Evolutionary conservation across 129 eudicot genomes (phyloP).

Genomic region (Centrapalus pauciflorus): DNA sequence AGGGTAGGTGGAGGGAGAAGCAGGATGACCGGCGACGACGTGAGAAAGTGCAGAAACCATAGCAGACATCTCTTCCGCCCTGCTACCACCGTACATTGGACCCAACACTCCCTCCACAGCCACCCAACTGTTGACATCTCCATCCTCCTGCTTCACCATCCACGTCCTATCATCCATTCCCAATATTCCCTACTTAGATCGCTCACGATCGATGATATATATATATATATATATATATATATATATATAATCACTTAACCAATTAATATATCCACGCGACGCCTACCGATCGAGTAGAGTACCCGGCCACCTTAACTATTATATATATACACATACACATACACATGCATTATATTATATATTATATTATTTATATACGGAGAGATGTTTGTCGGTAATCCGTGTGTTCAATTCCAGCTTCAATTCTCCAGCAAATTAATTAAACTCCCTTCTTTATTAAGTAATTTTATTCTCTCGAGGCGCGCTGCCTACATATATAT

Average conservation of each 20-base stretch:
- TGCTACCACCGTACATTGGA: constrained; percentile 33
- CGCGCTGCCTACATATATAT: too few species aligned
- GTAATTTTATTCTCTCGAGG: background rate
- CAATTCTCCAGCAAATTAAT: too few species aligned
- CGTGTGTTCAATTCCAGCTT: background rate
- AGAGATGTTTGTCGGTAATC: background rate
- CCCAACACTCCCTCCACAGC: constrained; percentile 18
- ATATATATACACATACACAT: too few species aligned
- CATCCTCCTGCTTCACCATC: background rate
- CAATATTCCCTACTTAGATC: too few species aligned
- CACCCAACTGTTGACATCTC: background rate
- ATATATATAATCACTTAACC: background rate
- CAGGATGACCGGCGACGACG: constrained; percentile 43
- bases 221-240: background rate
- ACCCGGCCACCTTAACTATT: too few species aligned
- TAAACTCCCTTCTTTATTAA: background rate
- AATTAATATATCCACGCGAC: too few species aligned
- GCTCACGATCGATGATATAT: background rate
- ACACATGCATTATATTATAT: too few species aligned
- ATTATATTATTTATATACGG: too few species aligned
- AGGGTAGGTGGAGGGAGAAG: background rate
- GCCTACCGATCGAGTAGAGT: too few species aligned
- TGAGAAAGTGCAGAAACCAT: constrained; percentile 70
- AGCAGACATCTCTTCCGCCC: constrained; percentile 51
- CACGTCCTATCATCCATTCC: background rate